Conservation (phyloP, 2,329 filamentous ascomycete species). For the Mycosphaerella sp. region DNA sequence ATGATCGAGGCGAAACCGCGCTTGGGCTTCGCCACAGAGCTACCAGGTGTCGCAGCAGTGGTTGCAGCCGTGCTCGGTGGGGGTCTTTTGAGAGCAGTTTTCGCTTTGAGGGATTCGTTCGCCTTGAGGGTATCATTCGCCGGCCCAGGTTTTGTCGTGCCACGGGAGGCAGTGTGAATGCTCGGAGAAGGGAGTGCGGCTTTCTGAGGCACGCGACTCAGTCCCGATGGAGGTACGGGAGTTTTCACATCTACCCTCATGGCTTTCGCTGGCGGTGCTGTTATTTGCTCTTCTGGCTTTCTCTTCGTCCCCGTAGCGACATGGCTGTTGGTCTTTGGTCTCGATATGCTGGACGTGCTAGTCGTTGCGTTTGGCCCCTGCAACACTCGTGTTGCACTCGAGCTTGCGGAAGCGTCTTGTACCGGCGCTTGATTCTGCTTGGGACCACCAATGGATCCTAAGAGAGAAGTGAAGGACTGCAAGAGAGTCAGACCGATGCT, state of each 20-base stretch:
- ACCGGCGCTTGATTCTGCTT: conserved; percentile 21
- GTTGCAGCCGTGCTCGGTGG: conserved; percentile 12
- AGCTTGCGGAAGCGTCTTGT: conserved; percentile 7
- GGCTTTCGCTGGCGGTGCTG: conserved; percentile 32
- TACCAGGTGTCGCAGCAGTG: conserved; percentile 14
- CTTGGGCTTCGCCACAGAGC: conserved; percentile 42
- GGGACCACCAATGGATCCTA: conserved; percentile 27
- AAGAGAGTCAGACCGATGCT: conserved; percentile 19
- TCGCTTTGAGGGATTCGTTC: conserved; percentile 16
- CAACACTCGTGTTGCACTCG: conserved; percentile 14
- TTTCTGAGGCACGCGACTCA: conserved; percentile 15
- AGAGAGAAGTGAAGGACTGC: conserved; percentile 30
- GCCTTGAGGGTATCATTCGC: conserved; percentile 14
- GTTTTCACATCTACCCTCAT: conserved; percentile 27
- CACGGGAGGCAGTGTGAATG: conserved; percentile 12
- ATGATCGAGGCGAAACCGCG: conserved; percentile 71
- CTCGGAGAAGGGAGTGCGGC: conserved; percentile 22
- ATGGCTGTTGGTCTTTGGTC: conserved; percentile 24
- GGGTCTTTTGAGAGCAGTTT: conserved; percentile 4
- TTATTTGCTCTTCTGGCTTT: conserved; percentile 35
- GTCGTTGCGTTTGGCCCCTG: conserved; percentile 1
- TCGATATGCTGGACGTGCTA: conserved; percentile 16
- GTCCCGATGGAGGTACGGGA: conserved; percentile 24
- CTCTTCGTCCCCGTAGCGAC: conserved; percentile 31
- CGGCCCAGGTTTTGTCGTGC: conserved; percentile 15